Base-by-base conservation (phyloP, 306 rosid genomes). In the Vigna mungo region DNA sequence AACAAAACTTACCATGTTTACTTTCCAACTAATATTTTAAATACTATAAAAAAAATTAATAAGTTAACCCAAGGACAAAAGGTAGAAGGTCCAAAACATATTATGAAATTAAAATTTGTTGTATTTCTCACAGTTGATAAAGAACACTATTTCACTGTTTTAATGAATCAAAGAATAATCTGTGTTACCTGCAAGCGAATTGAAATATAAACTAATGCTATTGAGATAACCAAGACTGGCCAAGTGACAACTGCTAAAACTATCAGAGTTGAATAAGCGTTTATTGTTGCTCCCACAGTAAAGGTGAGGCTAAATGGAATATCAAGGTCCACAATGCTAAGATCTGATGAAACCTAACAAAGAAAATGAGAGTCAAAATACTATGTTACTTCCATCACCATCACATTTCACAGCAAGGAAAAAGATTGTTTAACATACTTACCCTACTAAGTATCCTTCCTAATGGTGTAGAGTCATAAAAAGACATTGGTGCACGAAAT, bases 371-470 rank as follows among this genome's bases (percentile, higher is more conserved):
- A 66, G 69, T 68, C 59, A 73, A 10, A 62, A 20, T 39, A 59
- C 21, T 58, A 32, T 60, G 6, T 55, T 71, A 71, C 77, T 82
- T 63, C 32, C 32, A 30, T 30, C 32, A 30, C 23, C 13, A 2
- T 72, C 25, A 3, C 21, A 49, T 84, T 71, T 51, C 6, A 21
- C 54, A 9, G n/a, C 23, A 44, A 41, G 54, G 11, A 27, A 39
- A 15, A 0, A 37, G 6, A 9, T 49, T 51, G 54, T 69, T 36
- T 16, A 7, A 25, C 7, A 51, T 47, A 16, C 87, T 72, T 60
- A 90, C 94, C 89, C 90, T 80, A 25, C 83, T 86, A 25, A 90
- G 89, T 76, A 90, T 84, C 79, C 92, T 90, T 78, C 94, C 92
- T 63, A 86, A 25, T 43, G 92, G 92, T 20, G 94, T 90, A 23